Base-by-base conservation (phyloP, 345 rosid genomes). In the Citrus medica region DNA sequence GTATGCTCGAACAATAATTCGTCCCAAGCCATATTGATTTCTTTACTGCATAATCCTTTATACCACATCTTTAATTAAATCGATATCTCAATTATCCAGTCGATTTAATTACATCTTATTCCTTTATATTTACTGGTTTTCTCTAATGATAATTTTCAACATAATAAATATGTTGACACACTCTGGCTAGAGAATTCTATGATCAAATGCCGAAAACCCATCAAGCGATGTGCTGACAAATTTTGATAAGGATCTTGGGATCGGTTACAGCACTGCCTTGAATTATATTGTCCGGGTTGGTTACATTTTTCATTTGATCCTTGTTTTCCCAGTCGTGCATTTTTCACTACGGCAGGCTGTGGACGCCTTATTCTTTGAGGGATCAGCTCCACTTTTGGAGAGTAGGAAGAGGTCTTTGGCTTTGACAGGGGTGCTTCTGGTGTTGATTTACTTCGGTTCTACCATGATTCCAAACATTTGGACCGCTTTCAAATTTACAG, bases 401-500 rank as follows among this genome's bases (percentile, higher is more conserved):
- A 92, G 94, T 85, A 89, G 87, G 81, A 92, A 85, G 84, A 89
- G 97, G 82, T 94, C 92, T 64, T 81, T 96, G 79, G 86, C 81
- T 9, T 86, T 96, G 3, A 96, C 98, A 3, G 87, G 67, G 24
- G 79, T 90, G 30, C 84, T 96, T 77, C 71, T 96, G 73, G 84
- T 76, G 24, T 84, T 88, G 42, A 89, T 91, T 59, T 96, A 88
- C 82, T 76, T 96, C 0, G 98, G 95, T 53, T 96, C 99, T 8
- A 92, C 98, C 16, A 87, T 91, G 95, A 88, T 94, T 77, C 99
- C 99, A 9, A 96, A 87, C 67, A 96, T 96, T 80, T 96, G 99
- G 99, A 92, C 93, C 0, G 99, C 98, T 61, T 96, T 96, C 82
- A 96, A 96, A 82, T 96, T 94, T 81, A 96, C 99, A 1, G 99